Evolutionary conservation across 306 rosid genomes (phyloP).

Genomic region (Malus orientalis): DNA sequence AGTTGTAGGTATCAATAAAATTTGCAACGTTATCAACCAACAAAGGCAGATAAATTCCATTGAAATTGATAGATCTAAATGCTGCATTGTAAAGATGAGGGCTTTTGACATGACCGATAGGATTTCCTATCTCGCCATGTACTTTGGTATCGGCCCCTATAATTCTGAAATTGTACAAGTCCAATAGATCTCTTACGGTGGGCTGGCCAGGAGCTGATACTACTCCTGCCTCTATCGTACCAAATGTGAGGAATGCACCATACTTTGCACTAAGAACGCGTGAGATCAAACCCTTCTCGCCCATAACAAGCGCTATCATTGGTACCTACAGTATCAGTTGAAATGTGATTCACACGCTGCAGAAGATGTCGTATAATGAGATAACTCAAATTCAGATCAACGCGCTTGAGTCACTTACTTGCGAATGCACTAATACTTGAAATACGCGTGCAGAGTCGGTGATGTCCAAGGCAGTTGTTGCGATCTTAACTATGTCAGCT

Average conservation of each 20-base stretch:
- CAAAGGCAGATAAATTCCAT: slow-evolving; percentile 62
- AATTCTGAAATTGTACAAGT: slow-evolving; percentile 57
- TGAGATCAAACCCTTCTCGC: slow-evolving; percentile 59
- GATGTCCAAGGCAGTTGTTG: slow-evolving; percentile 63
- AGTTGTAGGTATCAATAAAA: slow-evolving; percentile 44
- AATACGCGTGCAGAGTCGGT: slow-evolving; percentile 45
- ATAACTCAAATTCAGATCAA: background rate
- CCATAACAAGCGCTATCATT: slow-evolving; percentile 61
- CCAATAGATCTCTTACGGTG: slow-evolving; percentile 43
- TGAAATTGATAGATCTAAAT: slow-evolving; percentile 43
- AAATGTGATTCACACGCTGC: background rate
- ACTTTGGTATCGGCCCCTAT: slow-evolving; percentile 55
- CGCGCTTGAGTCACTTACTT: slow-evolving; percentile 27
- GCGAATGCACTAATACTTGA: slow-evolving; percentile 50
- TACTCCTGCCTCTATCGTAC: slow-evolving; percentile 37
- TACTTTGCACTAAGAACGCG: slow-evolving; percentile 55
- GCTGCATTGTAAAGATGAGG: slow-evolving; percentile 60
- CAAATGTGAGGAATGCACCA: slow-evolving; percentile 63
- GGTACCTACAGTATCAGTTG: slow-evolving; percentile 38
- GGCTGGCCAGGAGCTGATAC: slow-evolving; percentile 64
- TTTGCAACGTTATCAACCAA: slow-evolving; percentile 48
- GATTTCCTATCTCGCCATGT: slow-evolving; percentile 67
- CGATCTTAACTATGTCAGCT: slow-evolving; percentile 61
- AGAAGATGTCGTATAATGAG: background rate
- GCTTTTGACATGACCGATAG: slow-evolving; percentile 53